Evolutionary conservation across 2,329 filamentous ascomycete species (phyloP).

Genomic region (Alternaria hordeiaustralica): DNA sequence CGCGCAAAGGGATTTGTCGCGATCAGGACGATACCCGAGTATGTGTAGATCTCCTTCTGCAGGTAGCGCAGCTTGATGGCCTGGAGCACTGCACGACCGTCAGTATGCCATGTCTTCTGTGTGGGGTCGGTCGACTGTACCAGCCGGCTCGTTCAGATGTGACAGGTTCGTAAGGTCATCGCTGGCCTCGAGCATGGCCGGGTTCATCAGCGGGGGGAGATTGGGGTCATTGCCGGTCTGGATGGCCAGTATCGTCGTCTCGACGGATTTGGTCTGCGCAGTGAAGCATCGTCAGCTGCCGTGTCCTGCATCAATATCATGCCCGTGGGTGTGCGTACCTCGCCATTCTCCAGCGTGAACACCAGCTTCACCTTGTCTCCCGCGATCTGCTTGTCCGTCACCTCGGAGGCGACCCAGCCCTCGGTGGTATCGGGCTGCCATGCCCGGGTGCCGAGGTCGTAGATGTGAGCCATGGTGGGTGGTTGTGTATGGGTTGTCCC

Average conservation of each 20-base stretch:
- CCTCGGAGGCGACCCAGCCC: conserved; percentile 97
- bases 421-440: conserved; percentile 97
- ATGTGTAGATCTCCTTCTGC: conserved; percentile 99
- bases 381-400: conserved; percentile 81
- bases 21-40: conserved; percentile 98
- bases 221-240: conserved; percentile 77
- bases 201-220: conserved; percentile 95
- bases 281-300: conserved; percentile 17
- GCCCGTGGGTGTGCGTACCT: conserved; percentile 62
- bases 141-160: conserved; percentile 96
- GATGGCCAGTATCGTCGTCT: conserved; percentile 78
- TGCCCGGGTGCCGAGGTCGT: conserved; percentile 94
- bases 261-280: conserved; percentile 75
- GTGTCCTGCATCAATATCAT: neutral
- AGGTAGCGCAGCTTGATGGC: conserved; percentile 96
- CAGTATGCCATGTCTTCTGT: conserved; percentile 25
- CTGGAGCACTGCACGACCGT: conserved; percentile 75
- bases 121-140: conserved; percentile 58
- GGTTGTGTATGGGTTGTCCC: conserved; percentile 16
- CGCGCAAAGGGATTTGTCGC: conserved; percentile 97
- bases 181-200: conserved; percentile 95
- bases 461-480: conserved; percentile 80
- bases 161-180: conserved; percentile 97
- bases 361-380: conserved; percentile 87
- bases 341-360: conserved; percentile 90